A percentile compares a stretch with the other conserved stretches of the same genome.
These are phyloP conservation scores for Coffea canephora DNA, from an alignment of 257 asterid genomes.

Conservation along the genomic window DNA sequence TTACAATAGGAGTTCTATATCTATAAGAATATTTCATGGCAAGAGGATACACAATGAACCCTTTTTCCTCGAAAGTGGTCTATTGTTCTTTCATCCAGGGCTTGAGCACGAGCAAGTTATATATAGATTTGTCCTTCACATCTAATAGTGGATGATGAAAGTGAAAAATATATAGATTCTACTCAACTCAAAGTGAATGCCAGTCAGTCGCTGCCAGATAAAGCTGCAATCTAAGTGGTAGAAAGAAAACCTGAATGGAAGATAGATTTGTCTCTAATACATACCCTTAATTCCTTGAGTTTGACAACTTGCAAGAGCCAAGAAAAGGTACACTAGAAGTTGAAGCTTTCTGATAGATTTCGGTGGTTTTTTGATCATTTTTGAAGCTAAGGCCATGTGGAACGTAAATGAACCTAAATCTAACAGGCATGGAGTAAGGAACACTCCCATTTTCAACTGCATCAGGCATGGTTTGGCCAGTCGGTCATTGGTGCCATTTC, in stretches of 20 bases:
- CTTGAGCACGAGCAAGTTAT: too few species aligned
- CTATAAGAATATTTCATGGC: too few species aligned
- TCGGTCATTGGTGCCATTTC: neutral
- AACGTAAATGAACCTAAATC: neutral
- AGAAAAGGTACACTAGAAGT: neutral
- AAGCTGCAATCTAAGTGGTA: neutral
- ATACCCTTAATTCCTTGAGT: neutral
- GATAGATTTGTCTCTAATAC: neutral
- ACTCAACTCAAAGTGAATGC: neutral
- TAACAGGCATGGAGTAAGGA: neutral
- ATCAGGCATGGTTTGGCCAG: neutral
- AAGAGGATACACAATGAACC: too few species aligned
- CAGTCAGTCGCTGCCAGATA: neutral
- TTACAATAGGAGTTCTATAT: too few species aligned
- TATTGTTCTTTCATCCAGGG: too few species aligned
- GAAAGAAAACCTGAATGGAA: neutral
- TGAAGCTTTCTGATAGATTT: neutral
- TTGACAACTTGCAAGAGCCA: neutral
- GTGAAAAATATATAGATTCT: neutral
- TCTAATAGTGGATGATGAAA: too few species aligned
- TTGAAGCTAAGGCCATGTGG: constrained; percentile 16
- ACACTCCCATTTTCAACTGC: neutral
- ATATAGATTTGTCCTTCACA: too few species aligned
- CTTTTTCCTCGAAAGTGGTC: too few species aligned
- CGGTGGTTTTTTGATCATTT: neutral